phyloP scores from a whole-genome alignment of 805 yeast species.

The Schwanniomyces occidentalis region DNA sequence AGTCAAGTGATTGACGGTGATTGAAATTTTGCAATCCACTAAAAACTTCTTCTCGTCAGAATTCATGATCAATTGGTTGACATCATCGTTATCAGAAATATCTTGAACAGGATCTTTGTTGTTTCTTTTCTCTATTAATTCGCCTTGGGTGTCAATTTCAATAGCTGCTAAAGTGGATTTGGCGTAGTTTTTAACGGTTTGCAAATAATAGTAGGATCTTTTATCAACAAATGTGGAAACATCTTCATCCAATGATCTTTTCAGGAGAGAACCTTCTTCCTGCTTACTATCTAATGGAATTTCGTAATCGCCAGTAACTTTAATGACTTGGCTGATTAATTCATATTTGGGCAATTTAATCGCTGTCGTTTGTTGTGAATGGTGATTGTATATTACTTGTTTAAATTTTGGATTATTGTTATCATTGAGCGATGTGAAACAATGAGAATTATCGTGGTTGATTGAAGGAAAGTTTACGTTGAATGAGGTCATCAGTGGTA shows the following conservation, averaged over 20 bases:
- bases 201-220: constrained; percentile 10
- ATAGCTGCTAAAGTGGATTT: too few relatives aligned
- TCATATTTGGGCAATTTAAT: constrained; percentile 7
- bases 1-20: constrained; percentile 6
- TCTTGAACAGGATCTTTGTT: too few relatives aligned
- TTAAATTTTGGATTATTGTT: constrained; percentile 5
- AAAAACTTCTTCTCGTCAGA: constrained; percentile 7
- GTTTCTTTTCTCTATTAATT: too few relatives aligned
- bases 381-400: constrained; percentile 2
- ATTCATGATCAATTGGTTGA: constrained; percentile 6
- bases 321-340: constrained; percentile 4
- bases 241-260: too few relatives aligned
- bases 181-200: constrained; percentile 6
- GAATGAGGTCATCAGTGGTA: constrained; percentile 12
- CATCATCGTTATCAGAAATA: constrained; percentile 10
- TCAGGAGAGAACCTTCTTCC: neutral
- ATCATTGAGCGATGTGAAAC: constrained; percentile 15
- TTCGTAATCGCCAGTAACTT: constrained; percentile 5
- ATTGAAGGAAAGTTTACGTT: constrained; percentile 31
- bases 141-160: too few relatives aligned
- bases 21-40: constrained; percentile 7
- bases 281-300: neutral
- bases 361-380: neutral
- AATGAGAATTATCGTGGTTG: constrained; percentile 21
- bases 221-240: constrained; percentile 11